A percentile compares a stretch with the other conserved stretches of the same genome.
These are phyloP conservation scores for Parathielavia hyrcaniae DNA, from an alignment of 495 filamentous ascomycete genomes.

Conservation along the genomic window DNA sequence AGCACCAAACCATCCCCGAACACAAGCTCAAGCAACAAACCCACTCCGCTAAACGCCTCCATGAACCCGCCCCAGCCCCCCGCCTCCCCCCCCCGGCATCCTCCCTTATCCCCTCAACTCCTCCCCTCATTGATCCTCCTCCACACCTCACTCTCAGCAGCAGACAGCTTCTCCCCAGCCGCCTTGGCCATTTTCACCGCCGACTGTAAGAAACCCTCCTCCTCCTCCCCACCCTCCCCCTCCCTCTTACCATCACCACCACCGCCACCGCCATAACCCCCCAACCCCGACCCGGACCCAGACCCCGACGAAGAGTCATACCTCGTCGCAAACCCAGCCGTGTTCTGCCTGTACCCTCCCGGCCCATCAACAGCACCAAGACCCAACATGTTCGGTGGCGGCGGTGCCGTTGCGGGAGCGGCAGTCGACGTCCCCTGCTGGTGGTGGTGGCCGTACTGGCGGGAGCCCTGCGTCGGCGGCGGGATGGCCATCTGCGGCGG, in stretches of 20 bases:
- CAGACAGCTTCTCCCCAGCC: slow-evolving; percentile 55
- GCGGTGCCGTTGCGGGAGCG: background rate
- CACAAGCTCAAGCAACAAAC: too few relatives aligned
- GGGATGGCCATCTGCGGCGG: slow-evolving; percentile 41
- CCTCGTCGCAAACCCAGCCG: background rate
- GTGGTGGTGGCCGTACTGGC: too few relatives aligned
- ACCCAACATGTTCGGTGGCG: background rate
- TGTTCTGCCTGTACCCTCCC: background rate
- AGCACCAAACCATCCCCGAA: too few relatives aligned
- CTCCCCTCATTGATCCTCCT: slow-evolving; percentile 54
- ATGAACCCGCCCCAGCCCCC: background rate
- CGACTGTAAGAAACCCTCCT: slow-evolving; percentile 45
- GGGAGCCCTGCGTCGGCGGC: slow-evolving; percentile 26
- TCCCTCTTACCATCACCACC: background rate
- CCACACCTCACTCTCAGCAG: slow-evolving; percentile 67
- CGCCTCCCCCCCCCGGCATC: background rate
- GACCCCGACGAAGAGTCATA: too few relatives aligned
- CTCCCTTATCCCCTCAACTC: background rate
- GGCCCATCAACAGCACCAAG: background rate
- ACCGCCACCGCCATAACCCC: slow-evolving; percentile 8
- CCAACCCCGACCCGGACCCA: too few relatives aligned
- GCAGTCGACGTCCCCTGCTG: slow-evolving; percentile 36
- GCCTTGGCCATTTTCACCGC: slow-evolving; percentile 57
- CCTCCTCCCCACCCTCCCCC: slow-evolving; percentile 39
- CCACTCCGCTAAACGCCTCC: too few relatives aligned